These are phyloP conservation scores for Sphagnum contortum DNA, from an alignment of 225 moss, liverwort and hornwort genomes.

Conservation along the genomic window DNA sequence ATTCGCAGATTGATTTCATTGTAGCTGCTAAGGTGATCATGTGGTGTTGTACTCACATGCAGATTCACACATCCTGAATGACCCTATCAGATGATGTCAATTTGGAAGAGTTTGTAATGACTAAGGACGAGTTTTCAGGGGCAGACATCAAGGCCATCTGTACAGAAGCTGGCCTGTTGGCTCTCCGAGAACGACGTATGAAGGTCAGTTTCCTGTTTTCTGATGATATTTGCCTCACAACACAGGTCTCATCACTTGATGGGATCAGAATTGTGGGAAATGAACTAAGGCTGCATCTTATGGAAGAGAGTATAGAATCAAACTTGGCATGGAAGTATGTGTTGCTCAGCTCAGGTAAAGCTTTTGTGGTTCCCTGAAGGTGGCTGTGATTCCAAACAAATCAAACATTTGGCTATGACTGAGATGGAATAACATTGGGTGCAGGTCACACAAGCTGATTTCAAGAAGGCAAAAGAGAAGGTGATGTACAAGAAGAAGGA, in stretches of 20 bases:
- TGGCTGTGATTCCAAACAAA: no score
- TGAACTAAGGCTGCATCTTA: no score
- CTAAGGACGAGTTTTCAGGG: slow-evolving; percentile 95
- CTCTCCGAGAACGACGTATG: slow-evolving; percentile 94
- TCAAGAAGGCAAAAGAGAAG: slow-evolving; percentile 54
- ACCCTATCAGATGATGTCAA: slow-evolving; percentile 96
- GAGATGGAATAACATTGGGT: not conserved
- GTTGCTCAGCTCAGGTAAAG: no score
- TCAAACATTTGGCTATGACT: not conserved
- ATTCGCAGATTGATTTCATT: slow-evolving; percentile 22
- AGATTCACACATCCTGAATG: slow-evolving; percentile 98
- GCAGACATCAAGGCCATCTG: slow-evolving; percentile 99
- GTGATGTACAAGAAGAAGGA: slow-evolving; percentile 67
- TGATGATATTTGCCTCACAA: no score
- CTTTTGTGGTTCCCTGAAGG: no score
- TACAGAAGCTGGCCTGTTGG: slow-evolving; percentile 90
- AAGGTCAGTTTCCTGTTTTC: slow-evolving; percentile 38
- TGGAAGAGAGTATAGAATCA: no score
- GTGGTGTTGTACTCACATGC: slow-evolving; percentile 6
- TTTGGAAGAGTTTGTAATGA: slow-evolving; percentile 96
- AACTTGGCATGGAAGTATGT: no score
- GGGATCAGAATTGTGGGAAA: no score
- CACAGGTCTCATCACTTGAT: no score
- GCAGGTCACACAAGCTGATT: slow-evolving; percentile 51
- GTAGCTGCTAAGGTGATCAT: slow-evolving; percentile 5